These are phyloP conservation scores for Multifurca ochricompacta DNA, from an alignment of 768 basidiomycete genomes.

Conservation along the genomic window DNA sequence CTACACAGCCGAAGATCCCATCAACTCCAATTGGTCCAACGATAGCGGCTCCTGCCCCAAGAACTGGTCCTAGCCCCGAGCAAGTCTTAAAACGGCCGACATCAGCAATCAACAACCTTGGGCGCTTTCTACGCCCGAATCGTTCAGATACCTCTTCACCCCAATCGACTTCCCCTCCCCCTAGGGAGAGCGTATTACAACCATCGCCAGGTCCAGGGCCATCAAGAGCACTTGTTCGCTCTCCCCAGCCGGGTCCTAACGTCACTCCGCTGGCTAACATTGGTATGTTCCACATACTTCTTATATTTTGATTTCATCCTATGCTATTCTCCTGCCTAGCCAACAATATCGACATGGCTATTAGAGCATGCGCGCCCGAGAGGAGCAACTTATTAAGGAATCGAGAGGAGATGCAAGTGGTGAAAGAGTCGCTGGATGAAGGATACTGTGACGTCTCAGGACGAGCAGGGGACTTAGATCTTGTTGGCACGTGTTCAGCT, in stretches of 20 bases:
- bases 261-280: conserved; percentile 40
- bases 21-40: background rate
- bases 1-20: background rate
- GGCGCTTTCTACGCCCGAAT: conserved; percentile 10
- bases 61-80: conserved; percentile 13
- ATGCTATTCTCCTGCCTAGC: conserved; percentile 3
- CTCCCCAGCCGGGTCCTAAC: conserved; percentile 17
- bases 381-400: conserved; percentile 53
- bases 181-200: background rate
- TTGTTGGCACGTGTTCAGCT: conserved; percentile 42
- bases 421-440: conserved; percentile 70
- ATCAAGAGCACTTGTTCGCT: conserved; percentile 6
- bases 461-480: conserved; percentile 47
- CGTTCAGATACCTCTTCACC: background rate
- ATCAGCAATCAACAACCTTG: conserved; percentile 6
- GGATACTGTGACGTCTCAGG: conserved; percentile 79
- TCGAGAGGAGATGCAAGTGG: conserved; percentile 56
- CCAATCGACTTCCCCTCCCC: background rate
- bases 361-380: conserved; percentile 70
- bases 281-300: conserved; percentile 24
- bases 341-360: conserved; percentile 37
- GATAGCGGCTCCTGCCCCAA: background rate
- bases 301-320: background rate
- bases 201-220: conserved; percentile 2
- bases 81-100: conserved; percentile 6